Evolutionary conservation across 345 rosid species (phyloP).

Genomic region (Lepidium sativum): DNA sequence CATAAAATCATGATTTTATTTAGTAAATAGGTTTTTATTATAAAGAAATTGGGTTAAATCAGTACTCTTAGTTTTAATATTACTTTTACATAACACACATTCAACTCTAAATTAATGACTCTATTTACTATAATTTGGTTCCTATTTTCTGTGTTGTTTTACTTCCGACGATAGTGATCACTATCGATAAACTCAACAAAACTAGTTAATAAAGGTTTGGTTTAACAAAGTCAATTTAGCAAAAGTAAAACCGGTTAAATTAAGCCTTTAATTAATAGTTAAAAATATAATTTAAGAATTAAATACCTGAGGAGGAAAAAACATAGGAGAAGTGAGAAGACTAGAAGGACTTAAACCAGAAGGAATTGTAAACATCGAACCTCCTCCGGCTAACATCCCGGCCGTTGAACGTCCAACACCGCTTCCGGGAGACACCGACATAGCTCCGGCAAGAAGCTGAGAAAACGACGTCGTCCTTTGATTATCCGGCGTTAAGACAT

Average conservation of each 20-base stretch:
- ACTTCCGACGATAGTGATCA: background rate
- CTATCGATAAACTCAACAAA: background rate
- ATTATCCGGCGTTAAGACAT: constrained; percentile 31
- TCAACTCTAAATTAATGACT: background rate
- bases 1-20: too few relatives aligned
- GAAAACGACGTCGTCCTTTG: constrained; percentile 52
- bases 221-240: too few relatives aligned
- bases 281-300: background rate
- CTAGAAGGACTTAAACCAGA: constrained; percentile 93
- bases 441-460: constrained; percentile 86
- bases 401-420: constrained; percentile 27
- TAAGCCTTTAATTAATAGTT: background rate
- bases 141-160: background rate
- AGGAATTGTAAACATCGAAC: constrained; percentile 59
- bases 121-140: background rate
- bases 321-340: constrained; percentile 66
- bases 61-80: background rate
- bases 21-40: too few relatives aligned
- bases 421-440: constrained; percentile 62
- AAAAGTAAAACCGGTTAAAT: too few relatives aligned
- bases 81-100: background rate
- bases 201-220: too few relatives aligned
- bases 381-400: constrained; percentile 32
- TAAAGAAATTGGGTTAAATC: background rate
- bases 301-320: constrained; percentile 72